Percentiles rank a stretch among this genome's conserved stretches.
These are phyloP conservation scores for Arabis alpina DNA, from an alignment of 345 rosid genomes.

Conservation along the genomic window DNA sequence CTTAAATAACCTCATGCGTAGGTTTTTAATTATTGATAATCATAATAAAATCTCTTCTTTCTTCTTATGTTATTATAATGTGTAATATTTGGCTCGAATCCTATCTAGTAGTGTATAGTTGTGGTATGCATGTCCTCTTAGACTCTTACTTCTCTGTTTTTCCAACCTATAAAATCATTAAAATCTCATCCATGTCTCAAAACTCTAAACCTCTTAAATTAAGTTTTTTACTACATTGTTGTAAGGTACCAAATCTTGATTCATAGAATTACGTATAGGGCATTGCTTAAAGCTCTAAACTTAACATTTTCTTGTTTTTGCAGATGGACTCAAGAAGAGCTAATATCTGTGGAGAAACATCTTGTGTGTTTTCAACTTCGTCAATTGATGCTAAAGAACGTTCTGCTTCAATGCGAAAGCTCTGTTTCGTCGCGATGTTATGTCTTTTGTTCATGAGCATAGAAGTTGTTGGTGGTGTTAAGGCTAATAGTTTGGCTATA, in stretches of 20 bases:
- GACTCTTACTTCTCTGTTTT: neutral
- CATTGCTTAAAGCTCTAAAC: constrained; percentile 14
- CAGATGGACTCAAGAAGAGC: constrained; percentile 54
- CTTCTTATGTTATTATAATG: constrained; percentile 11
- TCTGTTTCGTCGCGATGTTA: constrained; percentile 50
- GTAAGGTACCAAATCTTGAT: constrained; percentile 17
- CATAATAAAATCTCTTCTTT: neutral
- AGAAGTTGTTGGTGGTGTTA: constrained; percentile 67
- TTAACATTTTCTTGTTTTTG: neutral
- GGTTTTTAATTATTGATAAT: neutral
- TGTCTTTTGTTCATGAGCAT: constrained; percentile 64
- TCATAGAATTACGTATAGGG: neutral
- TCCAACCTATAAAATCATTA: constrained; percentile 6
- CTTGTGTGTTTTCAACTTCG: constrained; percentile 61
- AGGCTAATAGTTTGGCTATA: constrained; percentile 73
- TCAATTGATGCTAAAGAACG: constrained; percentile 62
- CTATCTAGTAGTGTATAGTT: constrained; percentile 4
- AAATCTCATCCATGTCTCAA: constrained; percentile 14
- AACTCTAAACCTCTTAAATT: constrained; percentile 27
- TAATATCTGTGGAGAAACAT: constrained; percentile 58
- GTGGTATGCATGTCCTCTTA: constrained; percentile 24
- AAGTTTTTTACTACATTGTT: constrained; percentile 24
- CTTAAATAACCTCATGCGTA: neutral
- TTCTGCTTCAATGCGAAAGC: constrained; percentile 60
- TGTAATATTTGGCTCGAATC: constrained; percentile 7